Evolutionary conservation across 2,329 filamentous ascomycete genomes (phyloP), one percentile per base, ranked within the genome.

Genomic region (Xylogone sp.): DNA sequence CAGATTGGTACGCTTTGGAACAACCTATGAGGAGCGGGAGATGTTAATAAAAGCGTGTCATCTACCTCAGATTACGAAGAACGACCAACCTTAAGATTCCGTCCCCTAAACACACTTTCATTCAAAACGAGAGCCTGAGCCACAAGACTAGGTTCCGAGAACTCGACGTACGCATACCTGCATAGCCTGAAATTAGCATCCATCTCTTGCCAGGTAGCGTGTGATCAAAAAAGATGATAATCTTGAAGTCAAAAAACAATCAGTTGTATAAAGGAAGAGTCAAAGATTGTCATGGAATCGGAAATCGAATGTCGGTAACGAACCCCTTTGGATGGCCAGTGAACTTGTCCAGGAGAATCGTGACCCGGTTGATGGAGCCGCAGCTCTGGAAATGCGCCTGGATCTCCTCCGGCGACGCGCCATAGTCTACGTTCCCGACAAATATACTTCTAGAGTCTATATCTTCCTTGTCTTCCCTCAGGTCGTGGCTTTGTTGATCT

Each of bases 291-390:
- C 44, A 56, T 43, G 42, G 34, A 51, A 56, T 54, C 44, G 55
- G 51, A 60, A 59, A 56, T 61, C 61, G 60, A 56, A 55, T 53
- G 34, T 39, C 34, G 34, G 34, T 16, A 65, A 81, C 86, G 71
- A 77, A 96, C 92, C 94, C 94, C 78, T 99, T 99, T n/a, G 94
- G 94, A 77, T 97, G 92, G 58, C 94, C 94, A 10, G 92, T 96
- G 68, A 97, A 97, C 76, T 99, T 99, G 75, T 99, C 94, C 62
- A 99, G 76, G 61, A 99, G 76, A 60, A 99, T 99, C 1, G 94
- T 99, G 53, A 99, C 94, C 55, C 94, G 87, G 72, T 99, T 99
- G 77, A 99, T 99, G 60, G 88, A 90, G 54, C 94, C 94, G 65
- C 91, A 96, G 76, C 86, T 95, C 77, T 96, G 91, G 75, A 99